Conservation (phyloP, 768 basidiomycete genomes). For the Leucogyrophana mollusca region DNA sequence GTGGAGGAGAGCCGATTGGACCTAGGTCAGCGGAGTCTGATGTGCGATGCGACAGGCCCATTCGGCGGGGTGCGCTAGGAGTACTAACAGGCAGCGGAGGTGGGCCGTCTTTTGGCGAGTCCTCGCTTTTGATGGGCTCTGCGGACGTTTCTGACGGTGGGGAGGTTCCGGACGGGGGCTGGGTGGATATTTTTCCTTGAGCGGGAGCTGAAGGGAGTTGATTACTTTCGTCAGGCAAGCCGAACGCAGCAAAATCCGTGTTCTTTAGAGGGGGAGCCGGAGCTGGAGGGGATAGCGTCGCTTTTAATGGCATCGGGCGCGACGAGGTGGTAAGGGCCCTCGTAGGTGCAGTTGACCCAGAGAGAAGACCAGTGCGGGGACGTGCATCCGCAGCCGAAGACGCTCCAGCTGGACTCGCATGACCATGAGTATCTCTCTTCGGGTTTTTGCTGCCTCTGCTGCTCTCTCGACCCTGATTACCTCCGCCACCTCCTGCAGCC, state of each 20-base stretch:
- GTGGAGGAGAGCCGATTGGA: constrained; percentile 81
- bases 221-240: constrained; percentile 59
- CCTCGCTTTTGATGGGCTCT: constrained; percentile 11
- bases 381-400: constrained; percentile 12
- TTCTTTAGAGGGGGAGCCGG: constrained; percentile 77
- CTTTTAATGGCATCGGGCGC: constrained; percentile 69
- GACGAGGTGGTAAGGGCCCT: constrained; percentile 41
- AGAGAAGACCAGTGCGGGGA: constrained; percentile 27
- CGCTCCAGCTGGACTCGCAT: constrained; percentile 11
- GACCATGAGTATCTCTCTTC: constrained; percentile 35
- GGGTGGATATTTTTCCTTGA: constrained; percentile 18
- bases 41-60: constrained; percentile 34
- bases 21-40: constrained; percentile 59
- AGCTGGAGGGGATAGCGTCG: constrained; percentile 71
- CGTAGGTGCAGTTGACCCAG: constrained; percentile 71
- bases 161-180: constrained; percentile 6
- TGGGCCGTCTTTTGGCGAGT: constrained; percentile 35
- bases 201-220: constrained; percentile 47
- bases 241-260: constrained; percentile 71
- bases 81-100: constrained; percentile 53
- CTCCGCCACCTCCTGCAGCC: constrained; percentile 44
- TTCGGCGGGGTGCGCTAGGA: constrained; percentile 48
- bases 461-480: constrained; percentile 31
- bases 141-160: constrained; percentile 9
- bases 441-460: constrained; percentile 32